Conservation (phyloP, 108 stramenopile species). For the Cyclostephanos tholiformis region DNA sequence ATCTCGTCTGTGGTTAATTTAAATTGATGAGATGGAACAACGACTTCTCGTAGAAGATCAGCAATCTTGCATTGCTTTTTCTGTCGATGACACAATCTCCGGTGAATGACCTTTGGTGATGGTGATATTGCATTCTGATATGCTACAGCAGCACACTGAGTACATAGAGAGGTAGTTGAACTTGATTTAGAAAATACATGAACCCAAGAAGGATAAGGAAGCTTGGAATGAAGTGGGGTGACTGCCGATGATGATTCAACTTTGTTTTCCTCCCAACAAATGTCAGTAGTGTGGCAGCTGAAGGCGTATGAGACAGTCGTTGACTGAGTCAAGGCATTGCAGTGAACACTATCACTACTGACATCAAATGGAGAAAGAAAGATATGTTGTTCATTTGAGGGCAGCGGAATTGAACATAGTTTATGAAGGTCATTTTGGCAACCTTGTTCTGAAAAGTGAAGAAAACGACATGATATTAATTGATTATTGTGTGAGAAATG, state of each 20-base stretch:
- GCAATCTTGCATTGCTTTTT: too few relatives aligned
- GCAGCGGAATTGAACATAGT: neutral
- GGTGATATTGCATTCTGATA: neutral
- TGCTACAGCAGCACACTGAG: neutral
- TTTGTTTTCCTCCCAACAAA: neutral
- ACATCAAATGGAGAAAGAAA: neutral
- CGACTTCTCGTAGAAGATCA: too few relatives aligned
- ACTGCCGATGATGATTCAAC: neutral
- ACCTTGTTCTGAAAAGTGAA: neutral
- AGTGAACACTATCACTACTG: neutral
- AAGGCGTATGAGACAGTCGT: neutral
- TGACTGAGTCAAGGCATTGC: neutral
- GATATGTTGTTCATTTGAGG: neutral
- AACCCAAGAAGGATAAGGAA: neutral
- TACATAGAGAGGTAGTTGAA: neutral
- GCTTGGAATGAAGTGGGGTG: neutral
- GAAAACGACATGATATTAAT: too few relatives aligned
- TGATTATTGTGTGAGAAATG: too few relatives aligned
- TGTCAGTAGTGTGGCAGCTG: neutral
- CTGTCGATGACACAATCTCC: too few relatives aligned
- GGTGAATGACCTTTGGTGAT: too few relatives aligned
- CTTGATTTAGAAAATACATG: neutral
- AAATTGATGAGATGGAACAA: too few relatives aligned
- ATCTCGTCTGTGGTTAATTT: too few relatives aligned
- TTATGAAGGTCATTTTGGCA: neutral